These are phyloP conservation scores for Paraphaeosphaeria sporulosa DNA, from an alignment of 2,329 filamentous ascomycete genomes.

Conservation along the genomic window DNA sequence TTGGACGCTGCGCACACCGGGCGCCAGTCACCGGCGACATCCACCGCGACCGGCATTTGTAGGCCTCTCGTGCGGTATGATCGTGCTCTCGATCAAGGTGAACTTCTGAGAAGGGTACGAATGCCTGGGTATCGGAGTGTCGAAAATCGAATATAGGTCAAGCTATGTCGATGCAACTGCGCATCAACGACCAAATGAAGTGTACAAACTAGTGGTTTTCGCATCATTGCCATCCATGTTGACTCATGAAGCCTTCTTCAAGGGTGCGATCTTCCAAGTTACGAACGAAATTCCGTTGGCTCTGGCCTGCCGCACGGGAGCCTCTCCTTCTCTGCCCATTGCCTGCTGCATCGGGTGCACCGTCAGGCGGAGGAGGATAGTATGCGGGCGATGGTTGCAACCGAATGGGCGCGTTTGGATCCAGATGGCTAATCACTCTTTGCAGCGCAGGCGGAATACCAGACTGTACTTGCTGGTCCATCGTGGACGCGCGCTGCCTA, in stretches of 20 bases:
- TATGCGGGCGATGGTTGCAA: conserved; percentile 96
- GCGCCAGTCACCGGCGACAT: not conserved
- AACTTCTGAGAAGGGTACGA: conserved; percentile 14
- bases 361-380: conserved; percentile 91
- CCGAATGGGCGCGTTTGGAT: conserved; percentile 91
- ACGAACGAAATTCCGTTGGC: conserved; percentile 84
- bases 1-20: conserved; percentile 4
- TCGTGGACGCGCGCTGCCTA: conserved; percentile 90
- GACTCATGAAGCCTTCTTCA: conserved; percentile 86
- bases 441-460: conserved; percentile 94
- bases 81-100: conserved; percentile 6
- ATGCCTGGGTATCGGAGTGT: conserved; percentile 7
- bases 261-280: conserved; percentile 93
- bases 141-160: conserved; percentile 3
- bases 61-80: conserved; percentile 17
- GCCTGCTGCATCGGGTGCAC: conserved; percentile 71
- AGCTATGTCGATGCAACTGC: conserved; percentile 7
- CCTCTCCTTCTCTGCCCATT: conserved; percentile 75
- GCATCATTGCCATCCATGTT: conserved; percentile 71
- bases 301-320: conserved; percentile 70
- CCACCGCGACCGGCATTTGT: conserved; percentile 14
- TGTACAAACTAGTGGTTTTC: conserved; percentile 20
- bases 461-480: conserved; percentile 92
- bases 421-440: conserved; percentile 92
- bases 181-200: conserved; percentile 13